Evolutionary conservation across 2,329 filamentous ascomycete species (phyloP), one percentile per base, ranked within the genome.

Genomic region (Pseudocercospora macadamiae): DNA sequence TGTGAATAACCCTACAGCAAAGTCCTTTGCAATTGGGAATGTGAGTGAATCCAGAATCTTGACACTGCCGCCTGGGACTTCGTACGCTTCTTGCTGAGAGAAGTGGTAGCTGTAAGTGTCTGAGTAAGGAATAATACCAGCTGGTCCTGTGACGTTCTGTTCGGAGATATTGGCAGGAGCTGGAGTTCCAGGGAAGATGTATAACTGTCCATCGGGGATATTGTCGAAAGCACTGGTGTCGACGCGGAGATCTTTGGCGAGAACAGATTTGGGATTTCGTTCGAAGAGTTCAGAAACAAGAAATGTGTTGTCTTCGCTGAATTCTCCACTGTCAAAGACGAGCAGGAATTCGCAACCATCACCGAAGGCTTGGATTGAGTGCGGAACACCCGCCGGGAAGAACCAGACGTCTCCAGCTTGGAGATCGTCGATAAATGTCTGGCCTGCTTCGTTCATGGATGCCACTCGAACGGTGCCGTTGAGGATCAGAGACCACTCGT

Each of bases 271-370:
- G 2, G 77, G 51, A 68, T 71, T 53, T 68, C 69, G 34, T 44
- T 65, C 54, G 57, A 68, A 68, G n/a, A 68, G 61, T 16, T 68
- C 66, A 7, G 80, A 79, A 14, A 84, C 77, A 3, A 87, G 77
- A 73, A 85, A 86, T 0, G 85, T 87, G 45, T 77, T 78, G 55
- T 86, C 82, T 71, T 87, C 85, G 52, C 77, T 82, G 72, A 86
- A 87, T 4, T 71, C 70, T 3, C 84, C 85, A 55, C 81, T 74
- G 70, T 87, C 80, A 63, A 87, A 87, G 49, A 87, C 79, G 2
- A 87, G 76, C 1, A 87, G 75, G 67, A 86, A 86, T 67, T 87
- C 84, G 37, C 73, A 76, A 1, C 84, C 84, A 28, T 80, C 74
- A 3, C 80, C 81, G 10, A 85, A 78, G 0, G 66, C 66, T 57